Evolutionary conservation across 1,139 yeast genomes (phyloP).

Genomic region (Suhomyces panamericanus): DNA sequence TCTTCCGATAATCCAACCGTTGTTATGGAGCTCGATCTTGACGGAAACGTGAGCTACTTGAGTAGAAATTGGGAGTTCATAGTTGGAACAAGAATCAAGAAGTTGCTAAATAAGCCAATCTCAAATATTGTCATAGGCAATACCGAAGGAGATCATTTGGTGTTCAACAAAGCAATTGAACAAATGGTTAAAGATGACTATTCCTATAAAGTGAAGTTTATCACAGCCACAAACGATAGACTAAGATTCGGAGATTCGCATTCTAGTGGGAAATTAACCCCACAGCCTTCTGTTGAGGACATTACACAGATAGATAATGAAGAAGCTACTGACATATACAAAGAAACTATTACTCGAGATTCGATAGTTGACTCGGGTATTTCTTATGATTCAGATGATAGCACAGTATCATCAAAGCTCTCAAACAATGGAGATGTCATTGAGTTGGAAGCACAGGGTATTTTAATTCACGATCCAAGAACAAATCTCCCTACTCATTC

Average conservation of each 20-base stretch:
- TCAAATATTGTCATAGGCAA: constrained; percentile 67
- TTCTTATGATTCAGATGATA: constrained; percentile 15
- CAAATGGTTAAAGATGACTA: constrained; percentile 74
- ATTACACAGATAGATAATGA: constrained; percentile 4
- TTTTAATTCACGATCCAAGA: constrained; percentile 70
- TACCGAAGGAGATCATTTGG: constrained; percentile 57
- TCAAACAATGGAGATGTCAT: constrained; percentile 61
- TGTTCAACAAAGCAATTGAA: constrained; percentile 69
- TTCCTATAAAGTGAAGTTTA: constrained; percentile 74
- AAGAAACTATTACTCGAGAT: constrained; percentile 1
- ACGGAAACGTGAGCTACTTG: constrained; percentile 73
- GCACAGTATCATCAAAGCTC: constrained; percentile 31
- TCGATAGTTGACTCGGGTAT: constrained; percentile 8
- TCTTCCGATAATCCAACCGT: constrained; percentile 73
- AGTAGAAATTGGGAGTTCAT: constrained; percentile 76
- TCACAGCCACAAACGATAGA: constrained; percentile 52
- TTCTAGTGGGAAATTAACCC: constrained; percentile 28
- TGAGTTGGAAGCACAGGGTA: constrained; percentile 93
- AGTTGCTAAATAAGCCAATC: constrained; percentile 60
- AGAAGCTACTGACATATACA: background rate
- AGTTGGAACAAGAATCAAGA: constrained; percentile 62
- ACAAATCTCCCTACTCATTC: constrained; percentile 73
- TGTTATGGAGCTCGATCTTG: constrained; percentile 81
- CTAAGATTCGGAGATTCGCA: constrained; percentile 5
- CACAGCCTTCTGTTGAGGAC: constrained; percentile 25